phyloP scores from a whole-genome alignment of 2,329 filamentous ascomycete species.

The Mycosphaerella arachidis region DNA sequence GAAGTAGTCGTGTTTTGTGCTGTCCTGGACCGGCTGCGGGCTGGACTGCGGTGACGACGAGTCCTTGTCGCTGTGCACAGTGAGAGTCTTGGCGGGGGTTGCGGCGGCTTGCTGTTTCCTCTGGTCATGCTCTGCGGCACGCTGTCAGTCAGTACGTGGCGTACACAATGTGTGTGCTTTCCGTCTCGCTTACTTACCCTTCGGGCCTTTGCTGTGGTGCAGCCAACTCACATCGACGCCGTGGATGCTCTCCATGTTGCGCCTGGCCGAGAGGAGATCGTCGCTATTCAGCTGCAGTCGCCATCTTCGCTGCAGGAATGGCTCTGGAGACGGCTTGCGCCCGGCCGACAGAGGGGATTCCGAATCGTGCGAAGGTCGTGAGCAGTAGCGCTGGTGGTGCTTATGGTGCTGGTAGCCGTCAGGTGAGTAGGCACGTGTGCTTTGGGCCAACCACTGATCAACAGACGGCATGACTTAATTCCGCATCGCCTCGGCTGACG shows the following conservation, averaged over 20 bases:
- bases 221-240: conserved; percentile 23
- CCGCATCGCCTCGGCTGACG: neutral
- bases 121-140: conserved; percentile 7
- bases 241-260: conserved; percentile 22
- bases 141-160: neutral
- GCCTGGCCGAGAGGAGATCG: conserved; percentile 6
- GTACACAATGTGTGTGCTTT: neutral
- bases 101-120: neutral
- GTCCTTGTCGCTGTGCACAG: neutral
- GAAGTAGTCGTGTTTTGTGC: conserved; percentile 14
- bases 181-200: conserved; percentile 12
- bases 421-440: neutral
- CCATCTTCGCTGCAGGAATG: conserved; percentile 8
- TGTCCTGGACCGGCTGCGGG: conserved; percentile 6
- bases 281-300: conserved; percentile 13
- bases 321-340: neutral
- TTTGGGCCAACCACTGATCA: neutral
- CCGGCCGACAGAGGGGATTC: neutral
- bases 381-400: neutral
- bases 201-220: conserved; percentile 14
- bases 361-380: neutral
- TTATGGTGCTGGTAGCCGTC: neutral
- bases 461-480: neutral
- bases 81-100: neutral
- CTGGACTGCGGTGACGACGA: conserved; percentile 4